phyloP scores from a whole-genome alignment of 306 rosid species.

The Neltuma alba region DNA sequence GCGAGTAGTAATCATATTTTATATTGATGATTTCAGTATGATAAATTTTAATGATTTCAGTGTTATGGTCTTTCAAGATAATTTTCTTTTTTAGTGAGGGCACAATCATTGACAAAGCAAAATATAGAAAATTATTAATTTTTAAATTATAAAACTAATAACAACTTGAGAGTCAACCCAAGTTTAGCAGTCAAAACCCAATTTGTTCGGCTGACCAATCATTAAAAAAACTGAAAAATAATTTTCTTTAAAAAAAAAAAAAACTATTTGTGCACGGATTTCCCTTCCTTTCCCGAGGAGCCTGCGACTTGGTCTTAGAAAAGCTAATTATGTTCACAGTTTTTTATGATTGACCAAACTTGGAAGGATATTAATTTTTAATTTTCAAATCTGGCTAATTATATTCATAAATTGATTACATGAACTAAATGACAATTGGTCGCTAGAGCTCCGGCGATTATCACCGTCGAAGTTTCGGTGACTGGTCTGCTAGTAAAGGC shows the following conservation, averaged over 20 bases:
- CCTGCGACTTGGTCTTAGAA: background rate
- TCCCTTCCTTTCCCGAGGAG: background rate
- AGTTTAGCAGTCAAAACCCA: background rate
- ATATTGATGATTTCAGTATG: too few species aligned
- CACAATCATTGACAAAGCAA: background rate
- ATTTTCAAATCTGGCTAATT: background rate
- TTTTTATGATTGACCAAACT: background rate
- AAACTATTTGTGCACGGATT: too few species aligned
- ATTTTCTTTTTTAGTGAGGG: background rate
- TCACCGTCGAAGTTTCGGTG: too few species aligned
- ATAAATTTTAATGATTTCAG: background rate
- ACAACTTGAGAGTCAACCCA: background rate
- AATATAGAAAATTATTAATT: background rate
- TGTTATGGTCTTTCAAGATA: background rate
- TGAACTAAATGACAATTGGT: too few species aligned
- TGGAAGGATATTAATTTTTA: background rate
- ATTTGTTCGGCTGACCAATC: background rate
- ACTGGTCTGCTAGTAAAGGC: too few species aligned
- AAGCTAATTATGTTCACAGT: background rate
- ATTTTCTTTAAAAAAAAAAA: too few species aligned
- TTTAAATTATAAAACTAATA: background rate
- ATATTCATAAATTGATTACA: background rate
- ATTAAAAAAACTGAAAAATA: too few species aligned
- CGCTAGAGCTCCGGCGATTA: too few species aligned
- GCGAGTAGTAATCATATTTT: too few species aligned